Percentiles rank a stretch among this genome's conserved stretches.
Evolutionary conservation across 768 basidiomycete species (phyloP).

Genomic region (Termitomyces sp.): DNA sequence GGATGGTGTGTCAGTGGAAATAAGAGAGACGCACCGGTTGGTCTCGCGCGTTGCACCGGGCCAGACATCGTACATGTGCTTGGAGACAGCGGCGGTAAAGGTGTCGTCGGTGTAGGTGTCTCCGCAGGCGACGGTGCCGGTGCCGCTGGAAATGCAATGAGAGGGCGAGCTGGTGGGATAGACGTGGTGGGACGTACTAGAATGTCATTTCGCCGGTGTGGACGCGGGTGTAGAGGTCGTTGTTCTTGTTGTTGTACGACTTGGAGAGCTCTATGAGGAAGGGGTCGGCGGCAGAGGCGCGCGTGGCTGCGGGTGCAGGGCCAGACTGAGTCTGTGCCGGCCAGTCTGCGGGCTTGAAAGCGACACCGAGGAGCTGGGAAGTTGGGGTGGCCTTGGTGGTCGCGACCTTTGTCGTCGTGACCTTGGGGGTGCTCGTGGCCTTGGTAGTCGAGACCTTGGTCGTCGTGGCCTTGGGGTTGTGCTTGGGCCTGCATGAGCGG

Average conservation of each 20-base stretch:
- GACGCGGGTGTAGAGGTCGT: slow-evolving; percentile 15
- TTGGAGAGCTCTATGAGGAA: slow-evolving; percentile 23
- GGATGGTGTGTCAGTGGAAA: not conserved
- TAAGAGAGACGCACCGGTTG: slow-evolving; percentile 18
- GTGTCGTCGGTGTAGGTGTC: slow-evolving; percentile 25
- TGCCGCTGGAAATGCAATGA: not conserved
- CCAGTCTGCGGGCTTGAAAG: slow-evolving; percentile 19
- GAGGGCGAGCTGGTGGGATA: too few species aligned
- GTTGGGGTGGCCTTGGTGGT: not conserved
- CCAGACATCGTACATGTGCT: slow-evolving; percentile 21
- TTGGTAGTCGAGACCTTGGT: too few species aligned
- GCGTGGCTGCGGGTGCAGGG: slow-evolving; percentile 16
- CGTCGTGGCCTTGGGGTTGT: slow-evolving; percentile 1
- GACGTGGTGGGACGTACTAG: slow-evolving; percentile 19
- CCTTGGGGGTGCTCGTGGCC: not conserved
- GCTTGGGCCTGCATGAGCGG: not conserved
- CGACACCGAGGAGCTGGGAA: slow-evolving; percentile 1
- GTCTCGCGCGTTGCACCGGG: slow-evolving; percentile 18
- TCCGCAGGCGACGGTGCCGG: slow-evolving; percentile 24
- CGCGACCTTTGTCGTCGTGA: too few species aligned
- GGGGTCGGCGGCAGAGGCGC: slow-evolving; percentile 19
- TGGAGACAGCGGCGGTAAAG: slow-evolving; percentile 24
- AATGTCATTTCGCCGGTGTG: slow-evolving; percentile 25
- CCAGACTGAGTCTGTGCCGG: slow-evolving; percentile 20
- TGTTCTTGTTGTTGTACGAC: slow-evolving; percentile 20